A percentile compares a stretch with the other conserved stretches of the same genome.
Conservation (phyloP, 2,329 filamentous ascomycete species). For the Elsinoe australis region DNA sequence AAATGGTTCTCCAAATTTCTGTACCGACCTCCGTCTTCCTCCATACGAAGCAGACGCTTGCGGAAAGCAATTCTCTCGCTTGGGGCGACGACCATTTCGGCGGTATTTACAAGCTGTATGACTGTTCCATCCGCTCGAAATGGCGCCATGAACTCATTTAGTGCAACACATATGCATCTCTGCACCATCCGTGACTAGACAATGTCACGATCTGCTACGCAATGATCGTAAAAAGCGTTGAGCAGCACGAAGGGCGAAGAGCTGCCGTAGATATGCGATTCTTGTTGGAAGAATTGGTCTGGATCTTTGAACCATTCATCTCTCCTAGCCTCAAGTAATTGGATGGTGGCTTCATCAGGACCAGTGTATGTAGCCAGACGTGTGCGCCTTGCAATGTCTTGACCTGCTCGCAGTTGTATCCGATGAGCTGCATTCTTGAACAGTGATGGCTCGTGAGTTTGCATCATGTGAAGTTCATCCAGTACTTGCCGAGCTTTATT, state of each 20-base stretch:
- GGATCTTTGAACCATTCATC: no score
- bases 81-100: not conserved
- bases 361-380: no score
- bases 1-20: not conserved
- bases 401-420: no score
- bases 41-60: not conserved
- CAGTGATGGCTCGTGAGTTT: no score
- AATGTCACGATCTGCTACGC: constrained; percentile 12
- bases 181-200: constrained; percentile 9
- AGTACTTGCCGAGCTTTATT: no score
- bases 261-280: not conserved
- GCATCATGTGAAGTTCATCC: no score
- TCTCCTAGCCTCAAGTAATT: no score
- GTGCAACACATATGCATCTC: constrained; percentile 6
- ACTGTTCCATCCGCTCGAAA: not conserved
- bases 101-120: not conserved
- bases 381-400: no score
- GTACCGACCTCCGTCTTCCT: constrained; percentile 7
- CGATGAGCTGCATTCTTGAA: no score
- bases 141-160: not conserved
- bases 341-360: no score
- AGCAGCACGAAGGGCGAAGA: not conserved
- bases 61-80: not conserved
- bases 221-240: not conserved
- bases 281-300: no score